Evolutionary conservation across 2,329 filamentous ascomycete species (phyloP).

Genomic region (Colletotrichum tabaci): DNA sequence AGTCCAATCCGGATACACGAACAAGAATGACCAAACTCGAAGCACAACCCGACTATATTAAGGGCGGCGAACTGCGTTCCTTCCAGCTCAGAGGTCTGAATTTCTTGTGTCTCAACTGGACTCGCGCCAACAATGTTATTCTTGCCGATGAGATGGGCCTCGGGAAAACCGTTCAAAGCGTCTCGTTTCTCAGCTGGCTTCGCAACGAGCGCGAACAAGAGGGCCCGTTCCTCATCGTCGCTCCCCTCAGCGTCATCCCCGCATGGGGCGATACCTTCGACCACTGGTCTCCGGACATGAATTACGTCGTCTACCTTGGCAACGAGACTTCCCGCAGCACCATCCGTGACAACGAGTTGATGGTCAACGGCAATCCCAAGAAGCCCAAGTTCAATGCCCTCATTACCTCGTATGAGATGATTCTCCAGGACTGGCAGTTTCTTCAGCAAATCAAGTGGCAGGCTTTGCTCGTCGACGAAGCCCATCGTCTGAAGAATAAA

Average conservation of each 20-base stretch:
- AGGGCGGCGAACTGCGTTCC: slow-evolving; percentile 86
- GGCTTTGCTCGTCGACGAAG: slow-evolving; percentile 95
- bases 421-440: slow-evolving; percentile 87
- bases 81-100: slow-evolving; percentile 97
- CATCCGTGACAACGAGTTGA: slow-evolving; percentile 91
- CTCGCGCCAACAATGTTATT: slow-evolving; percentile 93
- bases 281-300: slow-evolving; percentile 93
- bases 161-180: slow-evolving; percentile 97
- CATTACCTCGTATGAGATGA: slow-evolving; percentile 97
- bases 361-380: slow-evolving; percentile 87
- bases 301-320: slow-evolving; percentile 97
- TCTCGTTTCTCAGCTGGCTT: slow-evolving; percentile 97
- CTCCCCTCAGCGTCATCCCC: slow-evolving; percentile 95
- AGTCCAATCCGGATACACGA: slow-evolving; percentile 83
- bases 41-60: slow-evolving; percentile 88
- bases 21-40: slow-evolving; percentile 81
- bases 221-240: slow-evolving; percentile 96
- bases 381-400: slow-evolving; percentile 98
- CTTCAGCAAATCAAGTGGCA: slow-evolving; percentile 96
- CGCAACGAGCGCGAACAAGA: slow-evolving; percentile 91
- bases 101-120: slow-evolving; percentile 97
- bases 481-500: slow-evolving; percentile 95
- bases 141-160: slow-evolving; percentile 99
- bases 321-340: slow-evolving; percentile 88
- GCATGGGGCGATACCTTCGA: slow-evolving; percentile 99